Base-by-base conservation (phyloP, 768 basidiomycete species). In the Kwoniella sp. region DNA sequence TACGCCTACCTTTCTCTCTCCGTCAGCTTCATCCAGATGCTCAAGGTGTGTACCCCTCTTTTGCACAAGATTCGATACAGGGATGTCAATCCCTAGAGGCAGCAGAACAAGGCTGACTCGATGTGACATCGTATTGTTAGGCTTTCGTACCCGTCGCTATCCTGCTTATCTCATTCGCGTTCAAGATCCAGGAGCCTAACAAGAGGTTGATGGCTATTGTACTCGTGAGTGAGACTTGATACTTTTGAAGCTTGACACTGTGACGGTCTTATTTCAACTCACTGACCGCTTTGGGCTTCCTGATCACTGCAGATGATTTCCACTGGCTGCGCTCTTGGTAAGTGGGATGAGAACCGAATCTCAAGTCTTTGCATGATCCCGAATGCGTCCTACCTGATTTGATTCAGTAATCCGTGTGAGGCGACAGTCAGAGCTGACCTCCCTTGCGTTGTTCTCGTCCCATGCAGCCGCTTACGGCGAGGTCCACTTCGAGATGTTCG, bases 11-110 rank as follows among this genome's bases (percentile, higher is more conserved):
- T 96, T 23, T 89, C 92, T 26, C 66, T 98, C 70, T 89, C 88
- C 70, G 92, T 95, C 12, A 87, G 91, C 0, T 98, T 95, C 82
- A 97, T 98, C 72, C 95, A 98, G 80, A 98, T 97, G 95, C 88
- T 94, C 81, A 93, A 93, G 86, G 90, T 89, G 41, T 34, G 83
- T 71, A 37, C 17, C 47, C 56, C n/a, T 8, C 23, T 23, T 23
- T 26, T 26, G 15, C 30, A 45, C 1, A n/a, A 61, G n/a, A n/a
- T n/a, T n/a, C n/a, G n/a, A n/a, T n/a, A 28, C 17, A 47, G n/a
- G 8, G 47, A 13, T 13, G 8, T 51, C 23, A 2, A 0, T 17
- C n/a, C 11, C 5, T 48, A 28, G 48, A 53, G 30, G 9, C 3
- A 23, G 4, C 4, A 31, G n/a, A 61, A 0, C 20, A 34, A 34